Base-by-base conservation (phyloP, 768 basidiomycete genomes). In the Lyophyllum shimeji region DNA sequence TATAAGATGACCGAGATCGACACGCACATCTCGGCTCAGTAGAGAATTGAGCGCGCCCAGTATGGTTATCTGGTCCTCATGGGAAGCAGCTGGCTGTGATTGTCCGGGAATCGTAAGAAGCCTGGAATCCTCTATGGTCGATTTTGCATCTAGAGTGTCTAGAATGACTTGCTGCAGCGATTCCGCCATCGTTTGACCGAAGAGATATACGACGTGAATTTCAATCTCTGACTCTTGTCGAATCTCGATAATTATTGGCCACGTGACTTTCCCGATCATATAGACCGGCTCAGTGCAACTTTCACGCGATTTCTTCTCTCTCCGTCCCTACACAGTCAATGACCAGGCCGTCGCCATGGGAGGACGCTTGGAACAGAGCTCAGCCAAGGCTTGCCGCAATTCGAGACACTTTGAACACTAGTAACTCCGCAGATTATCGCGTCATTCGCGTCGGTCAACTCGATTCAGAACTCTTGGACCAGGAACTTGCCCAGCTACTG, bases 21-120 rank as follows among this genome's bases (percentile, higher is more conserved):
- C 39, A 77, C 81, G 62, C 65, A 90, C 94, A 66, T 97, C 92
- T 66, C 90, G 88, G 69, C 89, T 90, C 15, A 82, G 74, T 52
- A 99, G 79, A 25, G 93, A 96, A 74, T 97, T 98, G 63, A 99
- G 77, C 1, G 92, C 95, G 60, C 93, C 93, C 46, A 95, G 86
- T 63, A 98, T 83, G 50, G 78, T 77, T 62, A 87, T 86, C 77
- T 98, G 96, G 54, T 82, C 84, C 67, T 94, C 92, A 69, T 85
- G 82, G 49, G 83, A 78, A 7, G 76, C 70, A 1, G 89, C 87
- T 34, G 80, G 76, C 21, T 75, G 69, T 23, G 74, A 69, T 64
- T 85, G 76, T 13, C 85, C 89, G 12, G 90, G 89, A 50, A 94
- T 72, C 40, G 78, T 71, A 21, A 94, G 79, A 29, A 76, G 66